phyloP scores from a whole-genome alignment of 2,329 filamentous ascomycete genomes.

The Ceratocystis huliohia region DNA sequence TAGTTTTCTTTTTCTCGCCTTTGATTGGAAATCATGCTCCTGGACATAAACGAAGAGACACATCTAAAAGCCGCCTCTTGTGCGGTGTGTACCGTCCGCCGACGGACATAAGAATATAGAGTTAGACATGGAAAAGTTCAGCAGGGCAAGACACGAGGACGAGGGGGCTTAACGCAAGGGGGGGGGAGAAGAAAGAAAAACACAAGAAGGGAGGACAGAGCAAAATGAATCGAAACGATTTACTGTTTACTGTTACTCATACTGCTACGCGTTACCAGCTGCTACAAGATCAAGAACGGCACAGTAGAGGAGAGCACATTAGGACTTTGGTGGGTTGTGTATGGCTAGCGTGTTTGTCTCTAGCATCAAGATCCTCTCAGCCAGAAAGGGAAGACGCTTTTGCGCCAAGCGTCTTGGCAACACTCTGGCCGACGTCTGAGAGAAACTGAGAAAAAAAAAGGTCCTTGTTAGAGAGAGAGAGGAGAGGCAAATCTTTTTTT shows the following conservation, averaged over 20 bases:
- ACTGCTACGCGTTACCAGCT: too few relatives aligned
- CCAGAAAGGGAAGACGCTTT: neutral
- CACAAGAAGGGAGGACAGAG: neutral
- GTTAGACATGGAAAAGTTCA: neutral
- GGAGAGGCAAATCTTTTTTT: neutral
- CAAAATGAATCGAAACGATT: too few relatives aligned
- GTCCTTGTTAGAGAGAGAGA: neutral
- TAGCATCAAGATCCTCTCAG: neutral
- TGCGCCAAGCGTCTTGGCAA: neutral
- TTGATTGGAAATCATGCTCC: too few relatives aligned
- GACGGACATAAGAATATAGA: neutral
- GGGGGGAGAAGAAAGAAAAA: neutral
- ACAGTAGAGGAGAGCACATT: neutral
- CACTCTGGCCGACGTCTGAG: neutral
- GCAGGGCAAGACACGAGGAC: neutral
- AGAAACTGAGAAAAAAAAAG: neutral
- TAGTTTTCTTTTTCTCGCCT: too few relatives aligned
- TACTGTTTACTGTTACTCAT: too few relatives aligned
- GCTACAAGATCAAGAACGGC: neutral
- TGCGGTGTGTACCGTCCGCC: neutral
- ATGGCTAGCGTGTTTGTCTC: neutral
- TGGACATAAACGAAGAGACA: too few relatives aligned
- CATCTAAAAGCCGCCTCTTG: neutral
- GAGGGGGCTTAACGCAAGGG: neutral
- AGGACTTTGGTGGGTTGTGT: neutral